A percentile compares a stretch with the other conserved stretches of the same genome.
These are phyloP conservation scores for Grifola frondosa DNA, from an alignment of 1,284 basidiomycete genomes.

Conservation along the genomic window DNA sequence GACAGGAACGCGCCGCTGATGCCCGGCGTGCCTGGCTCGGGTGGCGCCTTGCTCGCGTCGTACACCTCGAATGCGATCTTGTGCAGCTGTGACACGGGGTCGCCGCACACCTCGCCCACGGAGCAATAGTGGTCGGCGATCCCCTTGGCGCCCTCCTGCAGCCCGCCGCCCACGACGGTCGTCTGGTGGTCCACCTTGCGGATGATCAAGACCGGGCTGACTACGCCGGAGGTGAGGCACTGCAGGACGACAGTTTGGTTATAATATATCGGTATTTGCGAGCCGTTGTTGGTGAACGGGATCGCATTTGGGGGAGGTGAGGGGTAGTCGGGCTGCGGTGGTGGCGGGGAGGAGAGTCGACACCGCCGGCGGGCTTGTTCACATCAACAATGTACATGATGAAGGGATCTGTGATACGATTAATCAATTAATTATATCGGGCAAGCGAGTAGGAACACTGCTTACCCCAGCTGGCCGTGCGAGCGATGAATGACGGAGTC, in stretches of 20 bases:
- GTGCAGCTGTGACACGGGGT: slow-evolving; percentile 93
- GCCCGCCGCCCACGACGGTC: slow-evolving; percentile 84
- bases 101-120: slow-evolving; percentile 86
- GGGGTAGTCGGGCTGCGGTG: slow-evolving; percentile 82
- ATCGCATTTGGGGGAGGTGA: slow-evolving; percentile 89
- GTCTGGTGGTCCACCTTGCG: slow-evolving; percentile 92
- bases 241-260: slow-evolving; percentile 96
- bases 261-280: slow-evolving; percentile 87
- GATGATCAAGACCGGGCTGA: slow-evolving; percentile 90
- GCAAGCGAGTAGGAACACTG: slow-evolving; percentile 16
- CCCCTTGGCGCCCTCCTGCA: slow-evolving; percentile 79
- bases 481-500: slow-evolving; percentile 82
- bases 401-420: slow-evolving; percentile 69
- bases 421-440: slow-evolving; percentile 19
- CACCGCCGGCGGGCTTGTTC: slow-evolving; percentile 72
- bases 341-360: slow-evolving; percentile 76
- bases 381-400: slow-evolving; percentile 94
- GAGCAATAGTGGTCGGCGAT: slow-evolving; percentile 79
- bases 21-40: slow-evolving; percentile 73
- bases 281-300: slow-evolving; percentile 75
- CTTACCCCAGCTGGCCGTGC: slow-evolving; percentile 83
- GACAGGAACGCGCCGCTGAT: slow-evolving; percentile 78
- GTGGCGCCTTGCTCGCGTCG: slow-evolving; percentile 63
- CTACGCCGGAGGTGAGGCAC: slow-evolving; percentile 90
- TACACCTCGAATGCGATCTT: slow-evolving; percentile 93